Evolutionary conservation across 2,329 filamentous ascomycete genomes (phyloP), one percentile per base, ranked within the genome.

Genomic region (Colletotrichum horii): DNA sequence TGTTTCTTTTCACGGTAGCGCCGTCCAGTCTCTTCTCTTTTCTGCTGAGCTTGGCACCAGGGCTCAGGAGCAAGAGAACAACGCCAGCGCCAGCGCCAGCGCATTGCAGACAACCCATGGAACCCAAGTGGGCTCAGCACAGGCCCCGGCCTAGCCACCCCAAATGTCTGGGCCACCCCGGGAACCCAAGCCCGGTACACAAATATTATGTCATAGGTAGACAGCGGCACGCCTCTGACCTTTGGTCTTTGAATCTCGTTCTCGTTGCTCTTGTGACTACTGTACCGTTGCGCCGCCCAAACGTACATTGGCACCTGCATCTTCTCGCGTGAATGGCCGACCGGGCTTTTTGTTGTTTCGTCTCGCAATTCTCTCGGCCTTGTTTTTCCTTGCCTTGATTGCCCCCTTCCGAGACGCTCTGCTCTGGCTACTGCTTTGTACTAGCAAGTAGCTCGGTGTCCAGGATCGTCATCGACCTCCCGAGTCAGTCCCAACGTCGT

Each of bases 141-240:
- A 61, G 34, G 62, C 34, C 65, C 28, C 32, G 8, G 36, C 56
- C 34, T 52, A 38, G 67, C 55, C 67, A 70, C 67, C 38, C 65
- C 65, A 69, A 48, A 32, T 55, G 64, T 66, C 70, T 62, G 73
- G 73, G 58, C 70, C 64, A 64, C 69, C 64, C 48, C 32, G 30
- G 65, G 26, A 34, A 64, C 62, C 7, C 67, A 52, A 65, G 38
- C 26, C 38, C 16, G 8, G 58, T 16, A 55, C 65, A 48, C 64
- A 73, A 65, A 65, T 60, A 75, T 73, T 76, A 76, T 76, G 74
- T 76, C 74, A 76, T 76, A 76, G 70, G 43, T 62, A 22, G 26
- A n/a, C 32, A 66, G 36, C 52, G 66, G 70, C 36, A 55, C 26
- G 11, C 16, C 62, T 61, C 58, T 34, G 5, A 24, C 32, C 32